Evolutionary conservation across 768 basidiomycete genomes (phyloP), one percentile per base, ranked within the genome.

Genomic region (Collybia sp.): DNA sequence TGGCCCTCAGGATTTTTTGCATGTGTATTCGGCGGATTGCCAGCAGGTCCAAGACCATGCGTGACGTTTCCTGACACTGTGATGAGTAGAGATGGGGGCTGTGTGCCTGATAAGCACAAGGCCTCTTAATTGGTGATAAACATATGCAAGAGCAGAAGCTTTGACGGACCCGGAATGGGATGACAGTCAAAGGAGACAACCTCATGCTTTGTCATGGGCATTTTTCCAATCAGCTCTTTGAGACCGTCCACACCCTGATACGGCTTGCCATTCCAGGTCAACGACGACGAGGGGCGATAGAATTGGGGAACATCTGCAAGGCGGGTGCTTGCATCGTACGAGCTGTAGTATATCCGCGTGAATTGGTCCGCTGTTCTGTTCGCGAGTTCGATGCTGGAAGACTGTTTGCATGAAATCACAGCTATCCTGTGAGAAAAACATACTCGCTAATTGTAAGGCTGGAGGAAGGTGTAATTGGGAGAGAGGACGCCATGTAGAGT

Each of bases 161-260:
- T 12, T 37, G 39, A 58, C 65, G 44, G 45, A 86, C 90, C 88
- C 64, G 88, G 86, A 48, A 93, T 89, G 31, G 91, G 86, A 61
- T 93, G 90, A 55, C 91, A 93, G 60, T 93, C 91, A 52, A 89
- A 90, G 13, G 87, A 89, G 60, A 88, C 85, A 15, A 93, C 75
- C 48, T 93, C 91, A 54, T 93, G 90, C 53, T 82, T 87, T 19
- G 89, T 88, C 15, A 70, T 68, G 1, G 88, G 88, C 82, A 89
- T 89, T 43, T 77, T 79, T 52, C 76, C 66, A 17, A 89, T 72
- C 36, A 91, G 73, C 46, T 79, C 72, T 45, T 73, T 75, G 39
- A 92, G 69, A 2, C 84, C 87, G 16, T 83, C 84, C 5, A 71
- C 62, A 3, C 90, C 90, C 52, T 85, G 80, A 47, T 82, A 82